Evolutionary conservation across 495 filamentous ascomycete genomes (phyloP).

Genomic region (Darksidea phi): DNA sequence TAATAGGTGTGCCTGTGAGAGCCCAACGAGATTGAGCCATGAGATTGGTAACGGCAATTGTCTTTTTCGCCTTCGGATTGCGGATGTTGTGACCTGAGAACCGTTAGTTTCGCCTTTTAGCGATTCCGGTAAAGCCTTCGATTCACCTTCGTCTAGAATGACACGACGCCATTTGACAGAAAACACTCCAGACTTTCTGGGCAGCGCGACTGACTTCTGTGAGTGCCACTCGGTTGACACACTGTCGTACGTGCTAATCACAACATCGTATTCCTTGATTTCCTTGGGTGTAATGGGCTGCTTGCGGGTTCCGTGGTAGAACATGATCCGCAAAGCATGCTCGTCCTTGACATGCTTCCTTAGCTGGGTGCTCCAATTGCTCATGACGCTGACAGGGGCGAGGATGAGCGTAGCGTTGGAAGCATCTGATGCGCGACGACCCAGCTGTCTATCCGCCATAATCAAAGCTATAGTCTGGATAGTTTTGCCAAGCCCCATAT

Average conservation of each 20-base stretch:
- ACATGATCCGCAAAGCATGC: constrained; percentile 61
- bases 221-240: constrained; percentile 36
- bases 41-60: constrained; percentile 65
- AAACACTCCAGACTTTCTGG: constrained; percentile 51
- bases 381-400: constrained; percentile 84
- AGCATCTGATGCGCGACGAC: constrained; percentile 40
- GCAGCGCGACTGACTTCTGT: constrained; percentile 24
- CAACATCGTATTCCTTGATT: constrained; percentile 64
- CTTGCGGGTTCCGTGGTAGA: constrained; percentile 71
- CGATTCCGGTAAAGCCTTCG: no score
- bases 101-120: no score
- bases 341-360: constrained; percentile 65
- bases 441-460: constrained; percentile 52
- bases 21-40: constrained; percentile 76
- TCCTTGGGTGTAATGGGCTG: constrained; percentile 52
- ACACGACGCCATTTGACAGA: constrained; percentile 75
- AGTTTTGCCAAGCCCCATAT: constrained; percentile 95
- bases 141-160: constrained; percentile 44
- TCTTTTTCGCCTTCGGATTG: constrained; percentile 69
- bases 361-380: constrained; percentile 81
- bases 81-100: constrained; percentile 70
- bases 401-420: constrained; percentile 69
- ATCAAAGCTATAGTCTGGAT: constrained; percentile 84
- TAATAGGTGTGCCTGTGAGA: constrained; percentile 56
- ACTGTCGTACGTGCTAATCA: constrained; percentile 79